Evolutionary conservation across 306 rosid species (phyloP).

Genomic region (Citrullus amarus): DNA sequence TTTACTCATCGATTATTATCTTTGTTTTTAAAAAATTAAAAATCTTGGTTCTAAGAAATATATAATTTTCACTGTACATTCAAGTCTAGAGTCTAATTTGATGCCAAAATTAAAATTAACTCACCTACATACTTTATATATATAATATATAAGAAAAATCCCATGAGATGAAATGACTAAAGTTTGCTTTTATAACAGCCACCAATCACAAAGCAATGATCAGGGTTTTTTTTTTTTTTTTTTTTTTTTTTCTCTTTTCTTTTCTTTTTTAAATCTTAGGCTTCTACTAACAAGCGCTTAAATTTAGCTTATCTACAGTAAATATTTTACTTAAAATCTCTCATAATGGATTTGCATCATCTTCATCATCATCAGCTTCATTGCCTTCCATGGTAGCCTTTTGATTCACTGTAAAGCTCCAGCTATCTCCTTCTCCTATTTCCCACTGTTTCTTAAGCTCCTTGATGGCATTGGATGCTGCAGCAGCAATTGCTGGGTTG

Average conservation of each 20-base stretch:
- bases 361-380: slow-evolving; percentile 21
- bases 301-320: slow-evolving; percentile 3
- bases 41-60: too few relatives aligned
- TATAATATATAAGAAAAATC: background rate
- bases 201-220: background rate
- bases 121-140: too few relatives aligned
- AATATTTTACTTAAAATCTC: background rate
- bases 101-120: too few relatives aligned
- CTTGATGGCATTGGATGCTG: slow-evolving; percentile 72
- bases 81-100: too few relatives aligned
- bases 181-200: background rate
- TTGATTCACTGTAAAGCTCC: slow-evolving; percentile 69
- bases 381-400: slow-evolving; percentile 25
- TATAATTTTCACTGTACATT: too few relatives aligned
- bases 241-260: too few relatives aligned
- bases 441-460: slow-evolving; percentile 98
- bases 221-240: background rate
- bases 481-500: slow-evolving; percentile 70
- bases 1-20: too few relatives aligned
- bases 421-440: slow-evolving; percentile 85
- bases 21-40: too few relatives aligned
- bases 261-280: background rate
- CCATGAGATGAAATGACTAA: background rate
- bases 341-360: slow-evolving; percentile 22
- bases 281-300: background rate